phyloP scores from a whole-genome alignment of 148 eudicot genomes.

The Silene uniflora region DNA sequence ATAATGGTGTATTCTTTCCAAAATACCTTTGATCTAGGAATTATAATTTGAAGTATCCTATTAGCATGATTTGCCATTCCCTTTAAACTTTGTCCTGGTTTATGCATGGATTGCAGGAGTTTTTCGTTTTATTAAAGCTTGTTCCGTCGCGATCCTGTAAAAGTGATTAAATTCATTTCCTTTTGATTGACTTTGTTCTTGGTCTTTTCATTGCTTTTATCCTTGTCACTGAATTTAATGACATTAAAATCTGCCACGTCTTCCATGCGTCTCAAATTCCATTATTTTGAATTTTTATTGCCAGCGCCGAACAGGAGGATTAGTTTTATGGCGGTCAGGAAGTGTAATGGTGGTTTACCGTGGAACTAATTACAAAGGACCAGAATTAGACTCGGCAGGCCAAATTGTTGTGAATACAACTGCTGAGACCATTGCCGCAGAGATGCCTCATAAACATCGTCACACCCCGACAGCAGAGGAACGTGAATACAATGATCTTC shows the following conservation, averaged over 20 bases:
- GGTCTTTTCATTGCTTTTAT: neutral
- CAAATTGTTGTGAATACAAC: constrained; percentile 26
- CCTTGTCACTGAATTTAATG: constrained; percentile 2
- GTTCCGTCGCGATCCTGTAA: neutral
- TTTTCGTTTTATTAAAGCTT: neutral
- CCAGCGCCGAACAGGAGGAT: constrained; percentile 92
- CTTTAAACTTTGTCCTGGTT: neutral
- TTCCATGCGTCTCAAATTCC: neutral
- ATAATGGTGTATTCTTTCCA: too few species aligned
- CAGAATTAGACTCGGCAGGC: constrained; percentile 44
- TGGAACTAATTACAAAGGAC: constrained; percentile 78
- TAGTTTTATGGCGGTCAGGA: constrained; percentile 91
- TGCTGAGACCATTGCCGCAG: constrained; percentile 27
- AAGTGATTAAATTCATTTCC: too few species aligned
- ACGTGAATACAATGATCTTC: constrained; percentile 56
- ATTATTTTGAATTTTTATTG: constrained; percentile 22
- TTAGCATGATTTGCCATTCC: neutral
- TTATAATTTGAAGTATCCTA: neutral
- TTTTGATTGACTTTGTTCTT: neutral
- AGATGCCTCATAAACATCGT: constrained; percentile 25
- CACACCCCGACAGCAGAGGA: constrained; percentile 67
- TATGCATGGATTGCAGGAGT: neutral
- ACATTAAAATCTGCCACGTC: neutral
- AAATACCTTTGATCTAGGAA: neutral
- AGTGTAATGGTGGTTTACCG: constrained; percentile 98